Percentiles rank a stretch among this genome's conserved stretches.
Evolutionary conservation across 352 stramenopile genomes (phyloP).

Genomic region (Saprolegnia parasitica): DNA sequence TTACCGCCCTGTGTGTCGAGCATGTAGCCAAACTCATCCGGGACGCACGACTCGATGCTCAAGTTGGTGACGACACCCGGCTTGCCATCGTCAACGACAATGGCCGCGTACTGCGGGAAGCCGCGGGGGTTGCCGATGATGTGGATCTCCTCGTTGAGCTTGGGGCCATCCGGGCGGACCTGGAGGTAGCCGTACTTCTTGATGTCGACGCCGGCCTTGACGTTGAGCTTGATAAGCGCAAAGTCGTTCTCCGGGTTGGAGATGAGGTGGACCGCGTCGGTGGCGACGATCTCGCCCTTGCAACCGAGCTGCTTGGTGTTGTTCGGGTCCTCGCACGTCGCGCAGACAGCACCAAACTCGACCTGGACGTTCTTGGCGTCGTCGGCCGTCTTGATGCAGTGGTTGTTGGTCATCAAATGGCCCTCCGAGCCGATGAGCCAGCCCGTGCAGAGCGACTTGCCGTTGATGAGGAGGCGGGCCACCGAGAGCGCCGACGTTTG

Average conservation of each 20-base stretch:
- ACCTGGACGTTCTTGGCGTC: slow-evolving; percentile 61
- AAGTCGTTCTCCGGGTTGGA: slow-evolving; percentile 49
- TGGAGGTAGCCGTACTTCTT: slow-evolving; percentile 55
- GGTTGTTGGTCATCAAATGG: slow-evolving; percentile 72
- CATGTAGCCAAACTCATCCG: slow-evolving; percentile 59
- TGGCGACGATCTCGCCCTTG: slow-evolving; percentile 35
- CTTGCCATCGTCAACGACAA: neutral
- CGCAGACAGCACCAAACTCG: slow-evolving; percentile 56
- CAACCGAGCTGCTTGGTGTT: slow-evolving; percentile 41
- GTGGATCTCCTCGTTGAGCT: slow-evolving; percentile 55
- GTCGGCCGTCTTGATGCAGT: slow-evolving; percentile 56
- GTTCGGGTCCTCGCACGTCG: slow-evolving; percentile 33
- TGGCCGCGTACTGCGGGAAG: slow-evolving; percentile 5
- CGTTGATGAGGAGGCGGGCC: slow-evolving; percentile 48
- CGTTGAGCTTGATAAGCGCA: slow-evolving; percentile 52
- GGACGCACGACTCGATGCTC: slow-evolving; percentile 32
- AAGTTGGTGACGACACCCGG: slow-evolving; percentile 4
- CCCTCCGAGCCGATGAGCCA: slow-evolving; percentile 68
- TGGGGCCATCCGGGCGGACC: slow-evolving; percentile 43
- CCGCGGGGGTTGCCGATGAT: slow-evolving; percentile 43
- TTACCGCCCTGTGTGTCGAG: slow-evolving; percentile 67
- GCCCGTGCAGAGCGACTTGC: slow-evolving; percentile 65
- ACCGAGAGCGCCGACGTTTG: slow-evolving; percentile 41
- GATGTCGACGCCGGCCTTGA: slow-evolving; percentile 36
- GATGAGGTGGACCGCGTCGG: slow-evolving; percentile 41